These are phyloP conservation scores for cucumber (Cucumis sativus) DNA, from an alignment of 306 rosid species.

Conservation along the genomic window DNA sequence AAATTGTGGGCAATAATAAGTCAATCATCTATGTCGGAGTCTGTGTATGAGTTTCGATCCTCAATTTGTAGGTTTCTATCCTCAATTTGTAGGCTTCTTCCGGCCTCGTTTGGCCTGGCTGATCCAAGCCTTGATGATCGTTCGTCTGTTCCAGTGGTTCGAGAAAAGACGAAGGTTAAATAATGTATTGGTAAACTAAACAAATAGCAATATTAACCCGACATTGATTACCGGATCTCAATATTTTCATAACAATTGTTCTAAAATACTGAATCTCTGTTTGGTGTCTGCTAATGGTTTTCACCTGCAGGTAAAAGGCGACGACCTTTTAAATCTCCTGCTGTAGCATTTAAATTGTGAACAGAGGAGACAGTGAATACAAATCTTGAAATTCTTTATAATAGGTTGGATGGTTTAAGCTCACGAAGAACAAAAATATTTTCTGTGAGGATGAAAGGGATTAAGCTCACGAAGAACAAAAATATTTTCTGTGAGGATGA, in stretches of 20 bases:
- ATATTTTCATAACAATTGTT: conserved; percentile 28
- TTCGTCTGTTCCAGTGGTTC: conserved; percentile 16
- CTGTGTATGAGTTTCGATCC: conserved; percentile 23
- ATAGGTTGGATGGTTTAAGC: too few relatives aligned
- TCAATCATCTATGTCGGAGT: conserved; percentile 23
- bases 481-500: background rate
- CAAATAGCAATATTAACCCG: background rate
- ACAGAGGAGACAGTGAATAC: too few relatives aligned
- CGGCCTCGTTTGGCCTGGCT: conserved; percentile 16
- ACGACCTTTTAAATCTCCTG: background rate
- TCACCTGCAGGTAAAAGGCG: conserved; percentile 34
- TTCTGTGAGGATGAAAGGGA: background rate
- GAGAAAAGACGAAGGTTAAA: background rate
- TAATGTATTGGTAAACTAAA: background rate
- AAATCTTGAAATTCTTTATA: too few relatives aligned
- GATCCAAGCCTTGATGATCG: conserved; percentile 17
- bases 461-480: background rate
- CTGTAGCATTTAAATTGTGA: too few relatives aligned
- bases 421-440: background rate
- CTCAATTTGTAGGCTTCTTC: conserved; percentile 25
- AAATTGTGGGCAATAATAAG: background rate
- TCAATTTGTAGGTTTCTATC: conserved; percentile 31
- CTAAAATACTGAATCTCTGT: conserved; percentile 44
- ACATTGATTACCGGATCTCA: conserved; percentile 48
- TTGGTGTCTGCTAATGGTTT: conserved; percentile 42